Evolutionary conservation across 2,329 filamentous ascomycete species (phyloP).

Genomic region (Biscogniauxia sp.): DNA sequence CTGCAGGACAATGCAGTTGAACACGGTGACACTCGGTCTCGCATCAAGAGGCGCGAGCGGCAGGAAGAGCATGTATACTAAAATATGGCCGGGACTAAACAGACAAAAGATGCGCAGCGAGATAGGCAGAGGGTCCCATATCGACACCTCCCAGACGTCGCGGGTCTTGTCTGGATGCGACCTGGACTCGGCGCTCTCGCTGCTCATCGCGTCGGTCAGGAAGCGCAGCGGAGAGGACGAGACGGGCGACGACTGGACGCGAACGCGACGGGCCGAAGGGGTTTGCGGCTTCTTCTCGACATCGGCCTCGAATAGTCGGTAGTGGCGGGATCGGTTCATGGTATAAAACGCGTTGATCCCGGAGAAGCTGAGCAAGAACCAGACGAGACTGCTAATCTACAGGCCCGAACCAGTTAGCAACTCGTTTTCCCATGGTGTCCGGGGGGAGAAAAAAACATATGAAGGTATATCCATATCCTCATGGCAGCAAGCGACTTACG

Average conservation of each 20-base stretch:
- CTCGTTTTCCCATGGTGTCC: constrained; percentile 10
- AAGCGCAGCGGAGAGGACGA: constrained; percentile 77
- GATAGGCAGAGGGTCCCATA: constrained; percentile 91
- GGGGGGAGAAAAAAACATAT: constrained; percentile 5
- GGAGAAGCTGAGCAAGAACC: constrained; percentile 66
- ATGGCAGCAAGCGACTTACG: constrained; percentile 38
- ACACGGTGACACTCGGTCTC: constrained; percentile 79
- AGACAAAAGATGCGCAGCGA: constrained; percentile 80
- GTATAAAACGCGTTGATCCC: constrained; percentile 76
- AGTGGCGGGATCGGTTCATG: constrained; percentile 77
- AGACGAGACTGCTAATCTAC: constrained; percentile 69
- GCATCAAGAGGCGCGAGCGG: constrained; percentile 74
- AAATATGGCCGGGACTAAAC: constrained; percentile 90
- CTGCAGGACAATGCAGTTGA: constrained; percentile 77
- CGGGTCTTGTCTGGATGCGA: constrained; percentile 77
- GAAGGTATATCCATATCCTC: too few species aligned
- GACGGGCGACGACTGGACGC: constrained; percentile 78
- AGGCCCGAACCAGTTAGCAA: constrained; percentile 13
- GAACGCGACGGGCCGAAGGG: constrained; percentile 82
- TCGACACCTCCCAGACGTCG: constrained; percentile 91
- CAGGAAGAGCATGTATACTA: constrained; percentile 85
- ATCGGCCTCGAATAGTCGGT: constrained; percentile 85
- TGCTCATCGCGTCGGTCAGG: constrained; percentile 64
- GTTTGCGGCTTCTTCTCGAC: constrained; percentile 76
- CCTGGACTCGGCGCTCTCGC: constrained; percentile 73